These are phyloP conservation scores for Aspergillus uvarum DNA, from an alignment of 2,329 filamentous ascomycete species.

Conservation along the genomic window DNA sequence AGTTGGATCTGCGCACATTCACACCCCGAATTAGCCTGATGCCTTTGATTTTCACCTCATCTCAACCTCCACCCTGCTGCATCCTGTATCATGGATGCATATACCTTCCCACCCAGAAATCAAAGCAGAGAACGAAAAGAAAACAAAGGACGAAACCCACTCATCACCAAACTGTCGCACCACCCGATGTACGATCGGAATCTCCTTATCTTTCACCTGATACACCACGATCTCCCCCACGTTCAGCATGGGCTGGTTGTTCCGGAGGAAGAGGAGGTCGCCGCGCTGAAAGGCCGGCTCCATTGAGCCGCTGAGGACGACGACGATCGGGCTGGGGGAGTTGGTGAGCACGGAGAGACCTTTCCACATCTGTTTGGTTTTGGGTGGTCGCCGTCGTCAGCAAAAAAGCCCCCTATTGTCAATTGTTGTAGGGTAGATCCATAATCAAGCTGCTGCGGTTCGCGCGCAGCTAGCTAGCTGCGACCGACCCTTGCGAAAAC, in stretches of 20 bases:
- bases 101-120: no score
- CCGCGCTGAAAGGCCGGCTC: conserved; percentile 67
- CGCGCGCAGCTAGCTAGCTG: not conserved
- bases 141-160: conserved; percentile 19
- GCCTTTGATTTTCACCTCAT: no score
- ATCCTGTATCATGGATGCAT: no score
- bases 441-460: no score
- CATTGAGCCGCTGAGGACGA: conserved; percentile 64
- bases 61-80: not conserved
- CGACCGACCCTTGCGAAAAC: not conserved
- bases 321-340: conserved; percentile 68
- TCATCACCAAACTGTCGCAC: conserved; percentile 65
- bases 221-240: conserved; percentile 74
- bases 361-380: conserved; percentile 66
- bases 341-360: conserved; percentile 76
- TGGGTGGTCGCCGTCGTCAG: not conserved
- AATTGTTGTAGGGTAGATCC: no score
- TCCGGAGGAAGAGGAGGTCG: conserved; percentile 65
- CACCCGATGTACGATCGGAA: conserved; percentile 93
- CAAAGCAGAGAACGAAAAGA: no score
- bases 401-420: no score
- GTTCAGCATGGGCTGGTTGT: conserved; percentile 60
- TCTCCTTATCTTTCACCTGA: conserved; percentile 89
- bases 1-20: conserved; percentile 20
- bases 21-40: not conserved